Percentiles rank a stretch among this genome's conserved stretches.
These are phyloP conservation scores for Tolypocladium capitatum DNA, from an alignment of 2,329 filamentous ascomycete genomes.

Conservation along the genomic window DNA sequence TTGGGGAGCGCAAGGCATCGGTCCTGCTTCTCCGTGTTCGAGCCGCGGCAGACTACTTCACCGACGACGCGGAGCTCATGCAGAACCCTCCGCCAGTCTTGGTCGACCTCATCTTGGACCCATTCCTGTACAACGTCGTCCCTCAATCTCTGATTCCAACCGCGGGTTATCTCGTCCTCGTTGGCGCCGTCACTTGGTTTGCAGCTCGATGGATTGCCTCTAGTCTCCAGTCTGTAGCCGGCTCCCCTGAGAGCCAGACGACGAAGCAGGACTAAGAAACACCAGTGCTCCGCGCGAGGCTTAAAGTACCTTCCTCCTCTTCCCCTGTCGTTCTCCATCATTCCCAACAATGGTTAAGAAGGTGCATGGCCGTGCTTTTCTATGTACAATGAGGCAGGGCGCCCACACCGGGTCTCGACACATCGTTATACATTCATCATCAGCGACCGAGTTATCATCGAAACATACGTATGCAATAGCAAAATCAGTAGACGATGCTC, in stretches of 20 bases:
- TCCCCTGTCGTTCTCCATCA: neutral
- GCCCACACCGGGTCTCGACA: constrained; percentile 6
- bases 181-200: constrained; percentile 38
- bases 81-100: constrained; percentile 55
- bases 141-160: constrained; percentile 67
- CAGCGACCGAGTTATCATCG: neutral
- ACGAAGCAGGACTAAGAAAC: constrained; percentile 24
- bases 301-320: neutral
- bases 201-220: constrained; percentile 22
- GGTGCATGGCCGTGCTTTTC: constrained; percentile 9
- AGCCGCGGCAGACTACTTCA: constrained; percentile 76
- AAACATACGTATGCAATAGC: neutral
- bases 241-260: constrained; percentile 9
- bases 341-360: neutral
- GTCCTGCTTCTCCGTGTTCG: constrained; percentile 60
- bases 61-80: constrained; percentile 65
- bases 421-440: neutral
- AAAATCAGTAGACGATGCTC: neutral
- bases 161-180: constrained; percentile 49
- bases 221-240: constrained; percentile 14
- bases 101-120: constrained; percentile 76
- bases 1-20: constrained; percentile 25
- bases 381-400: constrained; percentile 15
- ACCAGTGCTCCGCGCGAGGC: neutral
- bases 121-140: constrained; percentile 66